Evolutionary conservation across 2,329 filamentous ascomycete genomes (phyloP).

Genomic region (Sclerotinia minor): DNA sequence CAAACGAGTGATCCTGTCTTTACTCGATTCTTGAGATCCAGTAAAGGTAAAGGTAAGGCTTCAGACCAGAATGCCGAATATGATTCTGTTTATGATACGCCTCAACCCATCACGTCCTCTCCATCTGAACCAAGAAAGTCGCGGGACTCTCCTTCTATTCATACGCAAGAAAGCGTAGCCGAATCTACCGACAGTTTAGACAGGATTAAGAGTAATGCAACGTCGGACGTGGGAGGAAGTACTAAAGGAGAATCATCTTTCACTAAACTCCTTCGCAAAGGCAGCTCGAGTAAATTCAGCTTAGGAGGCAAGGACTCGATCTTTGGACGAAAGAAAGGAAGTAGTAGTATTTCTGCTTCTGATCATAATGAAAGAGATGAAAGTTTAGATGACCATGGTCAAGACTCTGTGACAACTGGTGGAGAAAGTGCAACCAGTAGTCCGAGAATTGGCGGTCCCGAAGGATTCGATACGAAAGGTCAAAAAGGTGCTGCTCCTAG

Average conservation of each 20-base stretch:
- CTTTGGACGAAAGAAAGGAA: slow-evolving; percentile 56
- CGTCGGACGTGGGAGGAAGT: slow-evolving; percentile 52
- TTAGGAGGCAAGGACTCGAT: slow-evolving; percentile 55
- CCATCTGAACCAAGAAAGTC: slow-evolving; percentile 56
- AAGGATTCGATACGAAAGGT: slow-evolving; percentile 46
- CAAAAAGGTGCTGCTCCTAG: slow-evolving; percentile 41
- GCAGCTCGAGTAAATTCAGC: slow-evolving; percentile 65
- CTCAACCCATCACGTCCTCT: slow-evolving; percentile 44
- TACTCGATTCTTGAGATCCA: slow-evolving; percentile 48
- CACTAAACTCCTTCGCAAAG: slow-evolving; percentile 63
- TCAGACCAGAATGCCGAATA: slow-evolving; percentile 45
- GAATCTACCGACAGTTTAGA: slow-evolving; percentile 53
- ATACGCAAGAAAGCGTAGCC: slow-evolving; percentile 58
- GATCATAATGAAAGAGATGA: slow-evolving; percentile 59
- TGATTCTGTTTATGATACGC: slow-evolving; percentile 31
- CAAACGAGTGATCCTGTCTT: slow-evolving; percentile 59
- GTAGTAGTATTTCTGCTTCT: slow-evolving; percentile 54
- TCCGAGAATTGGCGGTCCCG: slow-evolving; percentile 55
- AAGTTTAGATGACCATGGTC: slow-evolving; percentile 55
- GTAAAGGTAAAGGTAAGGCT: slow-evolving; percentile 46
- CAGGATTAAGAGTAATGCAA: slow-evolving; percentile 55
- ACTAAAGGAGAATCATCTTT: slow-evolving; percentile 52
- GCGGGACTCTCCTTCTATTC: slow-evolving; percentile 57
- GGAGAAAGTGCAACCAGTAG: slow-evolving; percentile 47
- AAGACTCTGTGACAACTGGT: slow-evolving; percentile 44